Conservation (phyloP, 2,329 filamentous ascomycete genomes). For the Colletotrichum australisinense region DNA sequence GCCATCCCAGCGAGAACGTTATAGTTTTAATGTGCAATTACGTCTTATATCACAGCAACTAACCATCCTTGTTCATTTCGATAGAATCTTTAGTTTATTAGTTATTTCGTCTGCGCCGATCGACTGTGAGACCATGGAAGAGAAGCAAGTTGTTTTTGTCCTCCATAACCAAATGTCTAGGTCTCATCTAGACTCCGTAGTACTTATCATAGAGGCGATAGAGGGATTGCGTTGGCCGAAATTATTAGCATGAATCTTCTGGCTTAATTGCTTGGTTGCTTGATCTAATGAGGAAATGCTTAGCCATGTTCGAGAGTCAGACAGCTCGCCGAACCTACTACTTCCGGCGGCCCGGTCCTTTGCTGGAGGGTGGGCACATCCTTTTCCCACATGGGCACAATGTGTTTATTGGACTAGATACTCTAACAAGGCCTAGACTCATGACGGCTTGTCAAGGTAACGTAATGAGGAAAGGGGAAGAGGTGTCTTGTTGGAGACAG, state of each 20-base stretch:
- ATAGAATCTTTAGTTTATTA: too few relatives aligned
- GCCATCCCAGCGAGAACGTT: too few relatives aligned
- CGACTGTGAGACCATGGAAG: too few relatives aligned
- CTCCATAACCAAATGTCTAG: too few relatives aligned
- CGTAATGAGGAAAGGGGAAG: neutral
- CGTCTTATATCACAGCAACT: too few relatives aligned
- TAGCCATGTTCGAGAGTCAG: neutral
- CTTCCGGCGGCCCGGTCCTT: neutral
- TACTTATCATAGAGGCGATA: accelerated
- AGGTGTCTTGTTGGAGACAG: neutral
- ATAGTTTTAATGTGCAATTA: too few relatives aligned
- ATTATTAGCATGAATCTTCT: too few relatives aligned
- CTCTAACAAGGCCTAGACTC: neutral
- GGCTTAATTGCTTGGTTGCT: neutral
- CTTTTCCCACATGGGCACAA: neutral
- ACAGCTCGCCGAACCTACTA: neutral
- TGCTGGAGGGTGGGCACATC: neutral
- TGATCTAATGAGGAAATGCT: neutral
- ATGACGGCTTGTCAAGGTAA: neutral
- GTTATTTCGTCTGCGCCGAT: too few relatives aligned
- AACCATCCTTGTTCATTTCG: too few relatives aligned
- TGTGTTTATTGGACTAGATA: neutral
- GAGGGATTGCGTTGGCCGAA: too few relatives aligned
- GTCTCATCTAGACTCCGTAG: too few relatives aligned
- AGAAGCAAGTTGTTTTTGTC: too few relatives aligned